Evolutionary conservation across 2,329 filamentous ascomycete species (phyloP), one percentile per base, ranked within the genome.

Genomic region (Paecilomyces sp.): DNA sequence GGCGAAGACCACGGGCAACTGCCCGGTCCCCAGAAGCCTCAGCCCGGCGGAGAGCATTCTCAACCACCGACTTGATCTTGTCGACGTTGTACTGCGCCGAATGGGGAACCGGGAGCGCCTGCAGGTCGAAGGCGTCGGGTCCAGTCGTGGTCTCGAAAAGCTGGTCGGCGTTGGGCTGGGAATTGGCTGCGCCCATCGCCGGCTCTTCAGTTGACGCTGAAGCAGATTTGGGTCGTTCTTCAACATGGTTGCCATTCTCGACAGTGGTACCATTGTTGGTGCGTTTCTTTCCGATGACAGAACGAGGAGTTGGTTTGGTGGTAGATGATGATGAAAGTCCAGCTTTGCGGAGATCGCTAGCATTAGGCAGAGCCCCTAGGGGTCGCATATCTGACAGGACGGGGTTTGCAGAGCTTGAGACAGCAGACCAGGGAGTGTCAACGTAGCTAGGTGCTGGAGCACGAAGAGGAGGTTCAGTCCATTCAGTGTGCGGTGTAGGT

Each of bases 321-420:
- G 67, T 33, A 33, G 31, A 33, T 33, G 31, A 33, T 33, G 31
- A 71, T 68, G 79, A 82, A 60, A 81, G 72, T 65, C 82, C 69
- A 51, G 58, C 69, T 61, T 70, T 80, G 62, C 79, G 78, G 76
- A 86, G 85, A 64, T 86, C 79, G 70, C 85, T 83, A 55, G 82
- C 76, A 24, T 81, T 82, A 12, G 92, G 92, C 66, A 87, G 80
- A 58, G 86, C 83, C 50, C 92, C 92, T 59, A 96, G 78, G 28
- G 92, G 88, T 57, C 87, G 87, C 92, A 96, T 96, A 68, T 88
- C 88, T 74, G 90, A 88, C 60, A 95, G 80, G 18, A 95, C 89
- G 64, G 90, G 90, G 72, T 86, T 85, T 55, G 88, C 82, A 68
- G 88, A 80, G 53, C 60, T 66, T 30, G 64, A 71, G 66, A 94